Evolutionary conservation across 2,329 filamentous ascomycete genomes (phyloP).

Genomic region (Fusarium palustre): DNA sequence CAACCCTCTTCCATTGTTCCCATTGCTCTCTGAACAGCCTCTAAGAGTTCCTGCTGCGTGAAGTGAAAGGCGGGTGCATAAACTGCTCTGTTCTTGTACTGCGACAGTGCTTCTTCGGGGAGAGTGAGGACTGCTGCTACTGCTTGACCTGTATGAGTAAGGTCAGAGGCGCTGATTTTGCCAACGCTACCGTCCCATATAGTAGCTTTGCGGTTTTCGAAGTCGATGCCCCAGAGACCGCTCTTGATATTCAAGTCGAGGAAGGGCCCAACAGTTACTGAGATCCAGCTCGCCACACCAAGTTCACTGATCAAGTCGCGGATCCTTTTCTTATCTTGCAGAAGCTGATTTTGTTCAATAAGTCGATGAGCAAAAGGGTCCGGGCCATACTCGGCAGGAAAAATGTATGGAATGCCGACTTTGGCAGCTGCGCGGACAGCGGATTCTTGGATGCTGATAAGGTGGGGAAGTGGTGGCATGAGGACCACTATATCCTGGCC

Average conservation of each 20-base stretch:
- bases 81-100: slow-evolving; percentile 23
- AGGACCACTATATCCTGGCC: slow-evolving; percentile 21
- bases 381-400: slow-evolving; percentile 28
- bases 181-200: slow-evolving; percentile 1
- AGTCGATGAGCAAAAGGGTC: slow-evolving; percentile 13
- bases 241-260: slow-evolving; percentile 14
- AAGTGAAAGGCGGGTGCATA: slow-evolving; percentile 7
- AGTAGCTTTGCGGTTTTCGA: slow-evolving; percentile 11
- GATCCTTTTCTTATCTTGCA: slow-evolving; percentile 18
- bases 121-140: slow-evolving; percentile 14
- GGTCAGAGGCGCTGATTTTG: slow-evolving; percentile 4
- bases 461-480: slow-evolving; percentile 21
- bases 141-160: slow-evolving; percentile 10
- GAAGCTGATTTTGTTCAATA: slow-evolving; percentile 20
- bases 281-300: slow-evolving; percentile 28
- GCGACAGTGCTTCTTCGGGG: not conserved
- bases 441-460: slow-evolving; percentile 23
- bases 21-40: slow-evolving; percentile 10
- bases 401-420: not conserved
- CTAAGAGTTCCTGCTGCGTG: slow-evolving; percentile 18
- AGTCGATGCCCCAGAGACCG: slow-evolving; percentile 24
- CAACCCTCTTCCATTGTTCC: slow-evolving; percentile 19
- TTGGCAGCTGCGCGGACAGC: slow-evolving; percentile 23
- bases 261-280: slow-evolving; percentile 19
- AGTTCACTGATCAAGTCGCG: slow-evolving; percentile 23